Evolutionary conservation across 139 green algal species (phyloP), one percentile per base, ranked within the genome.

Genomic region (Auxenochlorella pyrenoidosa): DNA sequence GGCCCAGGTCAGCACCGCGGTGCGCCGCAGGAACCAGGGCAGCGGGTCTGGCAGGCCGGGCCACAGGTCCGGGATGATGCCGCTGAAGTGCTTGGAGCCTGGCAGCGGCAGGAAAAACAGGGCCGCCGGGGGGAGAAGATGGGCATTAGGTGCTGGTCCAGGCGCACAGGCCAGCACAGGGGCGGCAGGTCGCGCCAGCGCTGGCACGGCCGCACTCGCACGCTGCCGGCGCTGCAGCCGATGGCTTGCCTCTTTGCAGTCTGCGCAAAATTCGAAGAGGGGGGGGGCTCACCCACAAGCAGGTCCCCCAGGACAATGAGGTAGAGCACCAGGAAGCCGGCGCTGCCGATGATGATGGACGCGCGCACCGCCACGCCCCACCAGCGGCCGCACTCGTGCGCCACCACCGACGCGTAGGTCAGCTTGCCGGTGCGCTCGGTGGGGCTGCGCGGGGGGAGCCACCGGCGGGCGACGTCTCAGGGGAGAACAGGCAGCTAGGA

Each of bases 261-360:
- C n/a, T n/a, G n/a, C n/a, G n/a, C n/a, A n/a, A n/a, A n/a, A n/a
- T n/a, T n/a, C n/a, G n/a, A n/a, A n/a, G n/a, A n/a, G n/a, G n/a
- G n/a, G n/a, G n/a, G n/a, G n/a, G n/a, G n/a, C 75, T 43, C 86
- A 41, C 54, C 76, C 26, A 91, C 71, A 21, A 90, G 65, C 30
- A 93, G 71, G 58, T 86, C 83, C 34, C 70, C 88, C 12, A 85
- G 72, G 2, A 82, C 51, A 36, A 89, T 79, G 1, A 79, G n/a
- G 66, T 86, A 90, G 2, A 76, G 84, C 32, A 79, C 70, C 66
- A 90, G 38, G 70, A 90, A 78, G 59, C 71, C 79, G 54, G 87
- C 44, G 28, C 21, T 47, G 26, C 76, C 81, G 4, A 66, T 38
- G 18, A 86, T 44, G 16, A 86, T 79, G 66, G 82, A 68, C 32